Percentiles rank a stretch among this genome's conserved stretches.
phyloP scores from a whole-genome alignment of 192 early-diverging fungal genomes.

The Entomortierella lignicola region DNA sequence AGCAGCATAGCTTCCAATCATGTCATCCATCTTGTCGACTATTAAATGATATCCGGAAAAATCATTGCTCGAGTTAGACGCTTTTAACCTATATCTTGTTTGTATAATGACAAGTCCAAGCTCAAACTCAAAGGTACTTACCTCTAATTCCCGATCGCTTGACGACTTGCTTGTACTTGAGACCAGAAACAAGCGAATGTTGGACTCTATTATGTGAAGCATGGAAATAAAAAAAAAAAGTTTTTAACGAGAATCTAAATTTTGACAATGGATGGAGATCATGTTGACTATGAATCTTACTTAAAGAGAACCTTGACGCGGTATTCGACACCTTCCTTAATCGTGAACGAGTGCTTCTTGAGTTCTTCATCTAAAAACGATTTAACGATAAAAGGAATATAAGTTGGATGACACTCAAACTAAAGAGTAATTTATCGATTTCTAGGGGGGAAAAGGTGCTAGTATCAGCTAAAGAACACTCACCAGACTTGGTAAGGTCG shows the following conservation, averaged over 20 bases:
- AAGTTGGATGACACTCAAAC: too few species aligned
- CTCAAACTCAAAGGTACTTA: neutral
- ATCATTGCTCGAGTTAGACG: too few species aligned
- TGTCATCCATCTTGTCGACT: constrained; percentile 94
- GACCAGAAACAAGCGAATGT: constrained; percentile 93
- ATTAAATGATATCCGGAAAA: too few species aligned
- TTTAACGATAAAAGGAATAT: too few species aligned
- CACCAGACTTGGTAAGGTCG: constrained; percentile 81
- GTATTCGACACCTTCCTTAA: constrained; percentile 98
- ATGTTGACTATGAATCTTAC: constrained; percentile 41
- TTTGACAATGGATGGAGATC: neutral
- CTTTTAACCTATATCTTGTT: too few species aligned
- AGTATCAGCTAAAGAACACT: constrained; percentile 7
- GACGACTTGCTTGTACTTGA: constrained; percentile 94
- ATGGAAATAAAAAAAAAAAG: neutral
- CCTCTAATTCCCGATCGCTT: constrained; percentile 78
- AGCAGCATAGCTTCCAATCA: constrained; percentile 97
- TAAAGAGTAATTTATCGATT: too few species aligned
- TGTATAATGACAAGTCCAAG: too few species aligned
- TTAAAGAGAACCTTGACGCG: constrained; percentile 92
- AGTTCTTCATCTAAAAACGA: constrained; percentile 65
- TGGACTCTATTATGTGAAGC: constrained; percentile 85
- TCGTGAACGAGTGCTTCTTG: constrained; percentile 80
- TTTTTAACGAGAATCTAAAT: too few species aligned
- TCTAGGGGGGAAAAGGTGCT: neutral